A percentile compares a stretch with the other conserved stretches of the same genome.
phyloP scores from a whole-genome alignment of 1,284 basidiomycete species.

The Microbotryum intermedium region DNA sequence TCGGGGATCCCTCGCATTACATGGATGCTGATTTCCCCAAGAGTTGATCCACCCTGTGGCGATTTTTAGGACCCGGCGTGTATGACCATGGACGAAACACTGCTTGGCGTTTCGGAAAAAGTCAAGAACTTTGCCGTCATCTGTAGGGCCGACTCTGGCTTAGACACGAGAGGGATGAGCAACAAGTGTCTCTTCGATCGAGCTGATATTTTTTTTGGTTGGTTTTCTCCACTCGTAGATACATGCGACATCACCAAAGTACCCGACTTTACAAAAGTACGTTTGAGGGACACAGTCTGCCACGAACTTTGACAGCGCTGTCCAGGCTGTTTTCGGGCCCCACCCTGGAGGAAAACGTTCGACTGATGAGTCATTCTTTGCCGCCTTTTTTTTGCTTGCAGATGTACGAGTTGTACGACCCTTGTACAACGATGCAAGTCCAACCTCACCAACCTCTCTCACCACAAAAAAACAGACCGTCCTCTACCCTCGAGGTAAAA shows the following conservation, averaged over 20 bases:
- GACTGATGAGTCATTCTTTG: not conserved
- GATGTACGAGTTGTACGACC: slow-evolving; percentile 91
- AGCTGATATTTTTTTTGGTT: no score
- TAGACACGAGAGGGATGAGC: no score
- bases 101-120: slow-evolving; percentile 84
- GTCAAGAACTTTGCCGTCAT: slow-evolving; percentile 98
- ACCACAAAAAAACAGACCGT: not conserved
- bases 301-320: no score
- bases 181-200: no score
- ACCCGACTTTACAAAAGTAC: slow-evolving; percentile 96
- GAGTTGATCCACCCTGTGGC: no score
- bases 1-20: no score
- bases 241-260: slow-evolving; percentile 87
- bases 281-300: no score
- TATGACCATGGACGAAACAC: slow-evolving; percentile 98
- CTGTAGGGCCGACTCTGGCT: slow-evolving; percentile 53
- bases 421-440: slow-evolving; percentile 79
- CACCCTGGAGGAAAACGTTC: not conserved
- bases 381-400: slow-evolving; percentile 36
- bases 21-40: no score
- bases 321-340: no score
- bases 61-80: slow-evolving; percentile 64
- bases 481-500: no score
- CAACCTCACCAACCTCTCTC: not conserved
- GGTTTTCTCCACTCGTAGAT: slow-evolving; percentile 5